These are phyloP conservation scores for Suillus discolor DNA, from an alignment of 768 basidiomycete genomes.

Conservation along the genomic window DNA sequence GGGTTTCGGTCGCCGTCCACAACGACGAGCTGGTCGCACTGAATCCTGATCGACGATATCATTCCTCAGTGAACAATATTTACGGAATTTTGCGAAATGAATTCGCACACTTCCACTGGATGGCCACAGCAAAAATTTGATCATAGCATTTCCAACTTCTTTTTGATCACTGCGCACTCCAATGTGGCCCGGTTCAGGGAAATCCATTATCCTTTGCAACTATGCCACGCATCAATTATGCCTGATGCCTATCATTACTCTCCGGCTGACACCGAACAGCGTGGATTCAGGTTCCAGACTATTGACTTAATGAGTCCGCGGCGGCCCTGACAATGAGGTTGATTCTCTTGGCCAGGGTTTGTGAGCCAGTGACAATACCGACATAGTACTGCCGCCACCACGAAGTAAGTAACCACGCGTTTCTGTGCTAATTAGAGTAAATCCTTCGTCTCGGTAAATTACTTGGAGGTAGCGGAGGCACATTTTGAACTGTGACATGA, in stretches of 20 bases:
- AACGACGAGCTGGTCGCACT: not conserved
- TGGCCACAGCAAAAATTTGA: too few relatives aligned
- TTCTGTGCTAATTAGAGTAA: too few relatives aligned
- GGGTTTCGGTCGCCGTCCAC: not conserved
- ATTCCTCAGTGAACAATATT: not conserved
- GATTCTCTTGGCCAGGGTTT: not conserved
- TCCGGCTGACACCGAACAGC: not conserved
- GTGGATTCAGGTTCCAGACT: not conserved
- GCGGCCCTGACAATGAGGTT: not conserved
- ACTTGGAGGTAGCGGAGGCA: too few relatives aligned
- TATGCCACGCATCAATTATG: not conserved
- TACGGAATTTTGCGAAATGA: conserved; percentile 3
- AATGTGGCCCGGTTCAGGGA: not conserved
- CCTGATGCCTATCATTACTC: not conserved
- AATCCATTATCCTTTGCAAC: not conserved
- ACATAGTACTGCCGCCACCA: too few relatives aligned
- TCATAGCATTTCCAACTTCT: too few relatives aligned
- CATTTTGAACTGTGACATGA: too few relatives aligned
- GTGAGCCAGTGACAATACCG: too few relatives aligned
- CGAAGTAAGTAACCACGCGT: too few relatives aligned
- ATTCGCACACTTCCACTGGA: not conserved
- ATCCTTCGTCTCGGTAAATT: too few relatives aligned
- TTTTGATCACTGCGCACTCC: too few relatives aligned
- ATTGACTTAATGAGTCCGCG: not conserved
- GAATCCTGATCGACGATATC: not conserved